These are phyloP conservation scores for Camelina sativa DNA, from an alignment of 345 rosid genomes.

Conservation along the genomic window DNA sequence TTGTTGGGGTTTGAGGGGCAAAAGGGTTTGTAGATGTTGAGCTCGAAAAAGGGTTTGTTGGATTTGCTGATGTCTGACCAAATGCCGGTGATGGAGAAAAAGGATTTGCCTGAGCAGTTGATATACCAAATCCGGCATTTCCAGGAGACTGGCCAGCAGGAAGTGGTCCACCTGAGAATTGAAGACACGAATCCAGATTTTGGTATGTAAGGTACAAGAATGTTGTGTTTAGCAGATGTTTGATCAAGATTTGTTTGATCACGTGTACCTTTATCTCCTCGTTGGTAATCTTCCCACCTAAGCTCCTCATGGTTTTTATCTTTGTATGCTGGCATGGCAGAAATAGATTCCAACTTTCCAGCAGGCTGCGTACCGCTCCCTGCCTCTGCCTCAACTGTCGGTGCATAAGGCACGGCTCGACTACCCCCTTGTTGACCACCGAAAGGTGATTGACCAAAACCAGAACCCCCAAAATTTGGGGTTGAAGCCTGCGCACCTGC, in stretches of 20 bases:
- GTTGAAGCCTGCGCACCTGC: slow-evolving; percentile 76
- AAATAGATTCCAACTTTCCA: slow-evolving; percentile 88
- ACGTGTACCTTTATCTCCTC: slow-evolving; percentile 89
- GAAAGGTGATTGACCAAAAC: slow-evolving; percentile 60
- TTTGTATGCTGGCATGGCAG: slow-evolving; percentile 86
- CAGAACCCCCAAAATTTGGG: slow-evolving; percentile 62
- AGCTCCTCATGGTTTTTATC: slow-evolving; percentile 96
- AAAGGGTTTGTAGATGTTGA: slow-evolving; percentile 61
- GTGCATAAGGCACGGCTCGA: slow-evolving; percentile 69
- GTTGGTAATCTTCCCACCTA: slow-evolving; percentile 97
- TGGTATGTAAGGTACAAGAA: slow-evolving; percentile 16
- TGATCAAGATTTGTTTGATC: slow-evolving; percentile 9
- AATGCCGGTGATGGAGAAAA: slow-evolving; percentile 63
- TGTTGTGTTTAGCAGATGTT: slow-evolving; percentile 25
- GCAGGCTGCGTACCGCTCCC: slow-evolving; percentile 65
- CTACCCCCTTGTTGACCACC: slow-evolving; percentile 87
- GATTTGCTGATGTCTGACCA: slow-evolving; percentile 65
- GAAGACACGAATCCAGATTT: slow-evolving; percentile 16
- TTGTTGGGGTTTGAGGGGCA: slow-evolving; percentile 60
- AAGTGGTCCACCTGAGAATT: slow-evolving; percentile 72
- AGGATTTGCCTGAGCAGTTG: slow-evolving; percentile 61
- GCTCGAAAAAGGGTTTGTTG: slow-evolving; percentile 52
- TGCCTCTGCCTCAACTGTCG: slow-evolving; percentile 77
- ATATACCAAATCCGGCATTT: slow-evolving; percentile 57
- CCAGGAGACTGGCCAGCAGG: slow-evolving; percentile 69